phyloP scores from a whole-genome alignment of 2,329 filamentous ascomycete species.

The Paradendryphiella salina region DNA sequence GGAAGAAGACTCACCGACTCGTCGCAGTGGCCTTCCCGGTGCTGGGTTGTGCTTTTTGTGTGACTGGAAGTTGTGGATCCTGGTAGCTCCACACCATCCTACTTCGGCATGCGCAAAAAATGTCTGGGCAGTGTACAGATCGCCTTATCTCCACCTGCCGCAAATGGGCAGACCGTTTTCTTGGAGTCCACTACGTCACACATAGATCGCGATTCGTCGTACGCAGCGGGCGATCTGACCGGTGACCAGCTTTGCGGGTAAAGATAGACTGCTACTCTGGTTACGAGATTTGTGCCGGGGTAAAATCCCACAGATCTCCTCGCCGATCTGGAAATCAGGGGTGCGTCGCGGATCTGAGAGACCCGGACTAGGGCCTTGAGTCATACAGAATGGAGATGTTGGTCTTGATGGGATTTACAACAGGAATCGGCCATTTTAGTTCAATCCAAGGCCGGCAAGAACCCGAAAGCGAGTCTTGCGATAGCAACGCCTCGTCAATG shows the following conservation, averaged over 20 bases:
- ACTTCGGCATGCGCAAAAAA: neutral
- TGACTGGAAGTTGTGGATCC: conserved; percentile 4
- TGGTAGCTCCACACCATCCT: neutral
- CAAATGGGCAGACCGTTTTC: neutral
- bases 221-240: conserved; percentile 8
- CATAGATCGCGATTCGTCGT: conserved; percentile 2
- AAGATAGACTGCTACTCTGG: conserved; percentile 3
- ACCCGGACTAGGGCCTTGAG: conserved; percentile 11
- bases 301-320: conserved; percentile 4
- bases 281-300: conserved; percentile 2
- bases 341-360: conserved; percentile 10
- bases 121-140: conserved; percentile 2
- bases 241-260: conserved; percentile 7
- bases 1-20: neutral
- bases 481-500: too few relatives aligned
- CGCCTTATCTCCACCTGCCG: conserved; percentile 5
- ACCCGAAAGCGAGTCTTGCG: neutral
- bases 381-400: conserved; percentile 3
- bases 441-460: conserved; percentile 2
- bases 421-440: neutral
- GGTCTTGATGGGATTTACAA: conserved; percentile 1
- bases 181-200: conserved; percentile 7
- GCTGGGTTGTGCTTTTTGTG: conserved; percentile 2
- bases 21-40: neutral
- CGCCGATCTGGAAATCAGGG: conserved; percentile 8